Base-by-base conservation (phyloP, 2,329 filamentous ascomycete species). In the Paraphaeosphaeria minitans region DNA sequence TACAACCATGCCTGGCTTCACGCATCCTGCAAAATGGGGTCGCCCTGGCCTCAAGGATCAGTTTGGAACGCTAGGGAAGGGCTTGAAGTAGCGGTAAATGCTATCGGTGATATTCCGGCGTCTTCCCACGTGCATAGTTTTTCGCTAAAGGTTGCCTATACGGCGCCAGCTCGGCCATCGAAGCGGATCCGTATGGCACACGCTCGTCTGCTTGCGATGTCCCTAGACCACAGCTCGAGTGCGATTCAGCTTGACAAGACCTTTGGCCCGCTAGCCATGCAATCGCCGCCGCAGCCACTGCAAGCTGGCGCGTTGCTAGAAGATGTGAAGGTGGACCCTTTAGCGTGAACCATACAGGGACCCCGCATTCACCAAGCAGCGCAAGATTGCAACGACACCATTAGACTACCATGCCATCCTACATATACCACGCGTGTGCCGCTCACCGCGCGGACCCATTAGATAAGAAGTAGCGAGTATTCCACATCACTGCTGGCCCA, bases 291-390 rank as follows among this genome's bases (percentile, higher is more conserved):
- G 24, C 50, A 35, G 50, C 37, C 50, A 43, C 22, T 53, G 33
- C 16, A 16, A 19, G 22, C 22, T 43, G 50, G 50, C 27, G 37
- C 16, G 50, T 31, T 53, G 50, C 50, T 53, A 53, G 43, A 60
- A 59, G 67, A 61, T 66, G 64, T 66, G 64, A 70, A 60, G 59
- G 67, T 69, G 66, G 67, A 67, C 62, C 66, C 29, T 66, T 66
- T 73, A 66, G 71, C 68, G 68, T 60, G 68, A 75, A 75, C 71
- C 65, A 72, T 70, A 62, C 63, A 65, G 37, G 29, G 63, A 74
- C 73, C 73, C 73, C 73, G 73, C 73, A 73, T 70, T 65, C 56
- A 65, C 62, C 59, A 60, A 27, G 60, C 64, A 62, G 59, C 59
- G 61, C 56, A 59, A 64, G 63, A 61, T 58, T 62, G 65, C 60